Evolutionary conservation across 768 basidiomycete species (phyloP), one percentile per base, ranked within the genome.

Genomic region (Mycena maculata): DNA sequence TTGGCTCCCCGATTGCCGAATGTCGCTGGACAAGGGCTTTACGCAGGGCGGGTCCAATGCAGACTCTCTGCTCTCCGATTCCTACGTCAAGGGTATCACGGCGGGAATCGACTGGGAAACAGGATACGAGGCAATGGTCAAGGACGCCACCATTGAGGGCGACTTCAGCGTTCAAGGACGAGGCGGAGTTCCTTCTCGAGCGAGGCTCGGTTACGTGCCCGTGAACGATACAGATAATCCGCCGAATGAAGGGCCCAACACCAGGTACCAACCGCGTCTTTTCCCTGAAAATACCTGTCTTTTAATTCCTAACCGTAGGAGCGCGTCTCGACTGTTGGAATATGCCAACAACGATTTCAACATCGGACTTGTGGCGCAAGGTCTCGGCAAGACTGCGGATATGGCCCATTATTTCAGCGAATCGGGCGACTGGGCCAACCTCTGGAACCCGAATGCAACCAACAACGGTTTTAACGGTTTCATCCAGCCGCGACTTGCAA

Each of bases 31-130:
- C 54, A 76, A 72, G 45, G 75, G 75, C 12, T 64, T 70, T 36
- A 76, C 75, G 2, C 75, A 76, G 61, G 75, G 75, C n/a, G 75
- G 75, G 2, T 73, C 72, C 20, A 76, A 76, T 50, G 75, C 74
- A 8, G 75, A 76, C 63, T 68, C 48, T 12, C 39, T 76, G 18
- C 75, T 76, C 15, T 72, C 74, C 6, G 75, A 76, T 27, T 75
- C 75, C 5, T 76, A 58, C 54, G 62, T 69, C 44, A 76, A 76
- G 58, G 72, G 72, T 18, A 75, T 76, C 38, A 70, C 50, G 25
- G 65, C 49, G 2, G 73, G 74, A 16, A 76, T 76, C 45, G 67
- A 76, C 54, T 76, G 75, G 75, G 50, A 71, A 28, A 68, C 67
- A 2, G 75, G 75, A 4, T 72, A 58, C 23, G 65, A 59, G 53